Conservation (phyloP, 768 basidiomycete genomes). For the Auriscalpium microsporum region DNA sequence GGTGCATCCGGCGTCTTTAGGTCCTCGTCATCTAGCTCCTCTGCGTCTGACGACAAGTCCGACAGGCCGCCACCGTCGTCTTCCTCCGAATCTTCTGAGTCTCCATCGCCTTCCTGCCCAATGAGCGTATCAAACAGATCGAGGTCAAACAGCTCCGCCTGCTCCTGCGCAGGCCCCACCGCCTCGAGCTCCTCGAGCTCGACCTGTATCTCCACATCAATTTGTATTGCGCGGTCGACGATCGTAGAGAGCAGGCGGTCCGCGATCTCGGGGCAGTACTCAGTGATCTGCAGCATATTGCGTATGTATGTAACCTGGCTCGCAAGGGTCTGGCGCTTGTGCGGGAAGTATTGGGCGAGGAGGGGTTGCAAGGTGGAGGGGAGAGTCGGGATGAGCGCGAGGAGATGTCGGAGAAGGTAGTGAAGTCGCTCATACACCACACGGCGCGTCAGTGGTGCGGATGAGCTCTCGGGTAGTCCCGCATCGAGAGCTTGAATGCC, state of each 20-base stretch:
- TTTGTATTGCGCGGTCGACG: conserved; percentile 89
- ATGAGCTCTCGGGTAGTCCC: conserved; percentile 53
- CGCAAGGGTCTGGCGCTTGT: conserved; percentile 78
- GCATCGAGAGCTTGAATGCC: conserved; percentile 55
- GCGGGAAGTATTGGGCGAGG: conserved; percentile 80
- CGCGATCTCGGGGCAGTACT: conserved; percentile 81
- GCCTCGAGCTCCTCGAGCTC: conserved; percentile 89
- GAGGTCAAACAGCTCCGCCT: conserved; percentile 56
- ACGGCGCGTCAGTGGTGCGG: conserved; percentile 67
- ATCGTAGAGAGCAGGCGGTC: conserved; percentile 82
- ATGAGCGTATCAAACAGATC: conserved; percentile 83
- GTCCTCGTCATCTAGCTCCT: conserved; percentile 38
- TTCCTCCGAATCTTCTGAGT: conserved; percentile 42
- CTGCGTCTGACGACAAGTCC: conserved; percentile 69
- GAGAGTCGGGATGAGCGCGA: conserved; percentile 86
- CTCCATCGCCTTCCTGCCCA: conserved; percentile 65
- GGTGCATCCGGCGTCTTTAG: conserved; percentile 32
- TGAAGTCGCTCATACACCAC: conserved; percentile 84
- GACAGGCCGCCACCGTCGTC: conserved; percentile 49
- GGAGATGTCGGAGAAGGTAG: conserved; percentile 74
- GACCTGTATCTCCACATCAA: conserved; percentile 98
- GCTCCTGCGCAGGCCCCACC: conserved; percentile 37
- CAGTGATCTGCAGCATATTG: conserved; percentile 73
- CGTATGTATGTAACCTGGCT: conserved; percentile 85
- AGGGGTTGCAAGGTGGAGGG: conserved; percentile 81